A percentile compares a stretch with the other conserved stretches of the same genome.
These are phyloP conservation scores for Fusarium nelsonii DNA, from an alignment of 2,329 filamentous ascomycete species.

Conservation along the genomic window DNA sequence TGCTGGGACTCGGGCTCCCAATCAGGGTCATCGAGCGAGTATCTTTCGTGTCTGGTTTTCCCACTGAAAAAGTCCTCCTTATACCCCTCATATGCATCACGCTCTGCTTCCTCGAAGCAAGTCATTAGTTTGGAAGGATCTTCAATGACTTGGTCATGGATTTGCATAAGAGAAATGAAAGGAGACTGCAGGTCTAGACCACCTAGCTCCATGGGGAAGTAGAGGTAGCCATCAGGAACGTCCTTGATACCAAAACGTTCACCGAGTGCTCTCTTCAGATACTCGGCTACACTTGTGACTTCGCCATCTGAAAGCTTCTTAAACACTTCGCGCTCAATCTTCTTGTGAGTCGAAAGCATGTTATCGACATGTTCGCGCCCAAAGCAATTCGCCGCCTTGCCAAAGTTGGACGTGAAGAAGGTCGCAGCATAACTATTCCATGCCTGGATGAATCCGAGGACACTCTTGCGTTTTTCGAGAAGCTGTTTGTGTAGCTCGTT, in stretches of 20 bases:
- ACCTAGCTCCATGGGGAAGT: slow-evolving; percentile 60
- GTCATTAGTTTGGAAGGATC: slow-evolving; percentile 51
- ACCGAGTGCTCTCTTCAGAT: slow-evolving; percentile 65
- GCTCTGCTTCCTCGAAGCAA: slow-evolving; percentile 52
- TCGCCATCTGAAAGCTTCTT: slow-evolving; percentile 46
- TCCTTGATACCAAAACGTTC: slow-evolving; percentile 62
- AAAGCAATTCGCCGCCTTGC: slow-evolving; percentile 64
- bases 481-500: slow-evolving; percentile 70
- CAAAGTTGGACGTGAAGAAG: slow-evolving; percentile 67
- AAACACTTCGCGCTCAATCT: slow-evolving; percentile 63
- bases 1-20: slow-evolving; percentile 49
- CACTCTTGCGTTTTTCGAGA: slow-evolving; percentile 62
- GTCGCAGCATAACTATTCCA: slow-evolving; percentile 66
- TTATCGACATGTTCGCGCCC: slow-evolving; percentile 64
- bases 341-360: slow-evolving; percentile 63
- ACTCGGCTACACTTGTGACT: slow-evolving; percentile 62
- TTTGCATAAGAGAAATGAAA: slow-evolving; percentile 58
- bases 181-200: slow-evolving; percentile 62
- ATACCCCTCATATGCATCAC: slow-evolving; percentile 51
- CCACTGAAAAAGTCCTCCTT: slow-evolving; percentile 53
- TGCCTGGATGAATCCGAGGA: slow-evolving; percentile 60
- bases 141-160: slow-evolving; percentile 52
- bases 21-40: slow-evolving; percentile 35
- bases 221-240: slow-evolving; percentile 61
- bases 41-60: slow-evolving; percentile 10